Evolutionary conservation across 805 yeast genomes (phyloP).

Genomic region (Saccharomycopsis selenospora): DNA sequence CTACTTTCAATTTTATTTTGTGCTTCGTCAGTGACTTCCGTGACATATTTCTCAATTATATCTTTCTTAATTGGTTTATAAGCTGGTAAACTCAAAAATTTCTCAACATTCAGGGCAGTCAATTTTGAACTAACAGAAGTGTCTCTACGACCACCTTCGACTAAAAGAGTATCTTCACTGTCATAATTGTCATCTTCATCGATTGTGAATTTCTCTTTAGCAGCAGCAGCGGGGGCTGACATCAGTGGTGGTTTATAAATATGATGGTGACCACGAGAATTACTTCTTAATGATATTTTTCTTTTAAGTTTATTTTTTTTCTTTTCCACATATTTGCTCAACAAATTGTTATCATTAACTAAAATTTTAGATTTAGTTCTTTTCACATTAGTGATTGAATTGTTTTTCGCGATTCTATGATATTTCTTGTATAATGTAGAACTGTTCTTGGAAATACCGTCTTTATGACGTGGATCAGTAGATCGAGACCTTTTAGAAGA

Average conservation of each 20-base stretch:
- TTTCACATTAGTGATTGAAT: not conserved
- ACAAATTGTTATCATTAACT: slow-evolving; percentile 3
- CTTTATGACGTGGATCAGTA: not conserved
- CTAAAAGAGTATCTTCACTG: not conserved
- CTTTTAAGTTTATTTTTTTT: slow-evolving; percentile 1
- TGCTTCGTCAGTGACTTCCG: slow-evolving; percentile 12
- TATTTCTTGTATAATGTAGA: not conserved
- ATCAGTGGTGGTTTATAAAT: no score
- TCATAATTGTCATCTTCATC: not conserved
- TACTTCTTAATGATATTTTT: not conserved
- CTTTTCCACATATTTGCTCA: slow-evolving; percentile 15
- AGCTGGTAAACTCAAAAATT: slow-evolving; percentile 5
- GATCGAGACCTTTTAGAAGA: not conserved
- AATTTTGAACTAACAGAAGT: slow-evolving; percentile 7
- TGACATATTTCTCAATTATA: slow-evolving; percentile 15
- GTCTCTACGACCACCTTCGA: slow-evolving; percentile 4
- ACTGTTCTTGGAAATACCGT: not conserved
- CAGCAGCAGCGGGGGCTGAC: not conserved
- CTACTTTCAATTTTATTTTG: slow-evolving; percentile 4
- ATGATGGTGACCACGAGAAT: not conserved
- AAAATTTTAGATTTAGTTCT: not conserved
- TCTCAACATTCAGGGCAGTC: slow-evolving; percentile 15
- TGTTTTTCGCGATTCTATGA: not conserved
- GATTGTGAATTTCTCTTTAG: not conserved
- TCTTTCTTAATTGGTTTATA: slow-evolving; percentile 15